Percentiles rank a stretch among this genome's conserved stretches.
Evolutionary conservation across 805 yeast genomes (phyloP).

Genomic region (Saturnispora ahearnii): DNA sequence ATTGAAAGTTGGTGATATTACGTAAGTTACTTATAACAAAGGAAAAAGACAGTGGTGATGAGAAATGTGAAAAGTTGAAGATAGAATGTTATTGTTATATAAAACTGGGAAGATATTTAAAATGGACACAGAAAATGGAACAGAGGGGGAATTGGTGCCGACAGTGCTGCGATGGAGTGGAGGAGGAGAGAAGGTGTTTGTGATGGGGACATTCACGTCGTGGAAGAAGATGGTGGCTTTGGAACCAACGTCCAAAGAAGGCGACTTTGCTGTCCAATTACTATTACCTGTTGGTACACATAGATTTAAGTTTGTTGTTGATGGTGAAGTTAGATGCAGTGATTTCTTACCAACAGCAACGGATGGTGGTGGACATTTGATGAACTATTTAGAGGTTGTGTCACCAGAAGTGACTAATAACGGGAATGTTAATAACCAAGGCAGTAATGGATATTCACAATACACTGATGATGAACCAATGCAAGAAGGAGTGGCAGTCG

Average conservation of each 20-base stretch:
- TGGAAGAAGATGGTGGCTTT: slow-evolving; percentile 98
- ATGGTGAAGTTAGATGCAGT: slow-evolving; percentile 82
- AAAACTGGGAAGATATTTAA: not conserved
- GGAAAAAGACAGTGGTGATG: not conserved
- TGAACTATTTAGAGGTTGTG: slow-evolving; percentile 82
- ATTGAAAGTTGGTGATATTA: not conserved
- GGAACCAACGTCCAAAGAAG: slow-evolving; percentile 40
- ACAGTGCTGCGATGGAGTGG: slow-evolving; percentile 85
- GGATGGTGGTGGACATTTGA: slow-evolving; percentile 93
- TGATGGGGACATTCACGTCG: slow-evolving; percentile 95
- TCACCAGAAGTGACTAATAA: slow-evolving; percentile 34
- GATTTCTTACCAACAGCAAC: slow-evolving; percentile 94
- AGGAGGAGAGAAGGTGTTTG: slow-evolving; percentile 93
- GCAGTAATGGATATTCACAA: slow-evolving; percentile 73
- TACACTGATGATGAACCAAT: slow-evolving; percentile 43
- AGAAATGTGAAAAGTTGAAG: not conserved
- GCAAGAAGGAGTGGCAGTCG: not conserved
- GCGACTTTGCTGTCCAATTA: slow-evolving; percentile 55
- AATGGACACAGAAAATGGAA: not conserved
- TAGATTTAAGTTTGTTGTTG: slow-evolving; percentile 87
- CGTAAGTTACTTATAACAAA: not conserved
- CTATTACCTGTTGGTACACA: slow-evolving; percentile 88
- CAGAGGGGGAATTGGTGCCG: slow-evolving; percentile 27
- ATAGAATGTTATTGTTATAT: not conserved
- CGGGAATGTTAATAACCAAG: slow-evolving; percentile 64